A percentile compares a stretch with the other conserved stretches of the same genome.
Conservation (phyloP, 305 asterid genomes). For the Solanum hybrid region DNA sequence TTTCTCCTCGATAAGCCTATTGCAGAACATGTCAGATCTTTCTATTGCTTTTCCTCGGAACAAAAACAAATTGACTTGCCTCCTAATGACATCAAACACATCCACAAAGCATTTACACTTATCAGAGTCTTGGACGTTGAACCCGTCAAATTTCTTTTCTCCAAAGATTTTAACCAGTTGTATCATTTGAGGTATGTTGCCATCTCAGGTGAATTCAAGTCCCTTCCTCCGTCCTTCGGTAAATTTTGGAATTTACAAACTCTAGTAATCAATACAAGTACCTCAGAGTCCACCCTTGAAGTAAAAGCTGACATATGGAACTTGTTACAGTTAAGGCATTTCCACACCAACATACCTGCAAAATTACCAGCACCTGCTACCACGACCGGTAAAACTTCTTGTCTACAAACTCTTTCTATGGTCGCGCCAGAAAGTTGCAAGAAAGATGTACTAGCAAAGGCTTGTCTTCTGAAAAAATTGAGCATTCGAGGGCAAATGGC, state of each 20-base stretch:
- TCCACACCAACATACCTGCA: neutral
- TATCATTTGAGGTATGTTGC: conserved; percentile 49
- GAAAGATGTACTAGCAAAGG: too few relatives aligned
- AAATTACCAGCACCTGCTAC: neutral
- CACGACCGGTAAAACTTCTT: too few relatives aligned
- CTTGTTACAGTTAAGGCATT: neutral
- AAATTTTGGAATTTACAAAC: conserved; percentile 53
- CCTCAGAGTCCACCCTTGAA: conserved; percentile 28
- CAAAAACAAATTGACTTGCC: conserved; percentile 18
- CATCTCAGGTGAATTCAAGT: too few relatives aligned
- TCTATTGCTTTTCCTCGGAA: conserved; percentile 39
- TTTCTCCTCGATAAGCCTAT: conserved; percentile 28
- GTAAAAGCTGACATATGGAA: conserved; percentile 33
- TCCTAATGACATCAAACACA: conserved; percentile 20
- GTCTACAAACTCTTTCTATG: too few relatives aligned
- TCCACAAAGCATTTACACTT: conserved; percentile 40
- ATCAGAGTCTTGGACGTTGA: conserved; percentile 45
- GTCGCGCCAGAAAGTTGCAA: too few relatives aligned
- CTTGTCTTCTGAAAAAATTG: conserved; percentile 3
- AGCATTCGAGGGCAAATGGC: conserved; percentile 33
- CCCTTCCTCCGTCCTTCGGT: conserved; percentile 11
- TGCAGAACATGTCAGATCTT: conserved; percentile 48
- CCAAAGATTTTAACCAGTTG: conserved; percentile 28
- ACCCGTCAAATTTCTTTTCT: conserved; percentile 32
- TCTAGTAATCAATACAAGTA: conserved; percentile 23